phyloP scores from a whole-genome alignment of 2,329 filamentous ascomycete genomes.

The Xylaria sp. region DNA sequence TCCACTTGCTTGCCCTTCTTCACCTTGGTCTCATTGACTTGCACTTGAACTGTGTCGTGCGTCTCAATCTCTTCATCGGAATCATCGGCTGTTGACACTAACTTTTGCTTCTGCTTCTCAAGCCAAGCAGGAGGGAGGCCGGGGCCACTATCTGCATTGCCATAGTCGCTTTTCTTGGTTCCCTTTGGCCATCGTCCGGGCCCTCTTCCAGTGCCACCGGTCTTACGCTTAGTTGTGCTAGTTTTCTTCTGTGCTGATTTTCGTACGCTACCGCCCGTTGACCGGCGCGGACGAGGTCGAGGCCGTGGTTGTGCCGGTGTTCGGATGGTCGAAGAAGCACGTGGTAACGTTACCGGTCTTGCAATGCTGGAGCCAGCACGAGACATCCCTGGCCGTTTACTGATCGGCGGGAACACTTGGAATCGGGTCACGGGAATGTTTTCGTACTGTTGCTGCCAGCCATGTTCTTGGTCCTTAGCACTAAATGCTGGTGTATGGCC shows the following conservation, averaged over 20 bases:
- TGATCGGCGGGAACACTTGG: constrained; percentile 75
- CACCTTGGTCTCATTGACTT: constrained; percentile 44
- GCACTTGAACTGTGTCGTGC: constrained; percentile 44
- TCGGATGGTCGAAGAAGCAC: constrained; percentile 41
- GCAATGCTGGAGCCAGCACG: constrained; percentile 51
- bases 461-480: constrained; percentile 39
- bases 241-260: constrained; percentile 48
- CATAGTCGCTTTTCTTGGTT: constrained; percentile 71
- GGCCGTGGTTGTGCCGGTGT: constrained; percentile 41
- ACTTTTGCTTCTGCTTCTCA: constrained; percentile 38
- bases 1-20: constrained; percentile 40
- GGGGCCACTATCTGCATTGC: constrained; percentile 68
- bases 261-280: constrained; percentile 39
- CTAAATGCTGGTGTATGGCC: constrained; percentile 20
- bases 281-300: constrained; percentile 48
- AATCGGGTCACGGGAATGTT: constrained; percentile 73
- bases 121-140: constrained; percentile 65
- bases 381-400: constrained; percentile 54
- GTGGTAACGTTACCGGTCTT: constrained; percentile 34
- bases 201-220: constrained; percentile 67
- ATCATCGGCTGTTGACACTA: constrained; percentile 20
- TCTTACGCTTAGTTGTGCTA: constrained; percentile 56
- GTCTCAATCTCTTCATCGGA: constrained; percentile 35
- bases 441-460: constrained; percentile 56
- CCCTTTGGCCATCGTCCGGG: constrained; percentile 71